Base-by-base conservation (phyloP, 306 rosid genomes). In the Sechiopsis laciniata region DNA sequence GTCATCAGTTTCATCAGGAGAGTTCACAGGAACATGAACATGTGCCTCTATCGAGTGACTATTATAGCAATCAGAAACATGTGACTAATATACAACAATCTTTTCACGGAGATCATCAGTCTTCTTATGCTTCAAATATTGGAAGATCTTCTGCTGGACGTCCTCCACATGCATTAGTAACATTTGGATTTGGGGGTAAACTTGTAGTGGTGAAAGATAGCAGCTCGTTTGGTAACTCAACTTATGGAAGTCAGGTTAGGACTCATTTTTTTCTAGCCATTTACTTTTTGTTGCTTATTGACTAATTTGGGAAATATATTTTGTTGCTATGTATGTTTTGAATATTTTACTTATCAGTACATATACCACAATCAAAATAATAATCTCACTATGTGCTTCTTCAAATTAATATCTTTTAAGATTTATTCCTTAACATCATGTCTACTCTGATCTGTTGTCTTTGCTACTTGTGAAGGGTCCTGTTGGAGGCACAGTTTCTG, bases 101-200 rank as follows among this genome's bases (percentile, higher is more conserved):
- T 63, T 65, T 82, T 76, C 87, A 78, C 71, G 78, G 84, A 70
- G 87, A 78, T 69, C 75, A 86, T 46, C 92, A 85, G 70, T 26
- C 76, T 83, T 73, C 95, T 2, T 75, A 82, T 82, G 84, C 91
- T 83, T 78, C 89, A 68, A 81, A 76, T 54, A 82, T 51, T 22
- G 96, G 81, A 79, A 82, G 91, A 79, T 85, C 98, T 69, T 88
- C 93, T 3, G 96, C 86, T 58, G 96, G 96, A 50, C 98, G 96
- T 24, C 98, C 98, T 79, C 85, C 90, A 37, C 98, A 90, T 84
- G 88, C 96, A 46, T 73, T 92, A 20, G 98, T 83, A 45, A 86
- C 96, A 35, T 92, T 92, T 22, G 96, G 98, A 20, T 92, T 92
- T 82, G 98, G 98, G n/a, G 96, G 98, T 74, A 92, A 90, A 79